These are phyloP conservation scores for Raphanus hybrid DNA, from an alignment of 441 rosid genomes.

Conservation along the genomic window DNA sequence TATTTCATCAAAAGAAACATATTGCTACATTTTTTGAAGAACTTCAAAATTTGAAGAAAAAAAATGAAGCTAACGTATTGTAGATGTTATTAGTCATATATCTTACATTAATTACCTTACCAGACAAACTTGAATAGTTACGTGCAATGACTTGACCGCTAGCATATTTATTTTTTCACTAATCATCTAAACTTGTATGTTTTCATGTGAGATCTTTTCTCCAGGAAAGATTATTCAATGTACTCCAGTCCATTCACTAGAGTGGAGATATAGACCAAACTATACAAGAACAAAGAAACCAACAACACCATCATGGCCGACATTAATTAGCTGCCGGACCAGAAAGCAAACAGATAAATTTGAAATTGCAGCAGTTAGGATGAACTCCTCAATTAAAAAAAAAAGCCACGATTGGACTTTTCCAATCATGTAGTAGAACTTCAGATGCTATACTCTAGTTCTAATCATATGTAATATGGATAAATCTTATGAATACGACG, in stretches of 20 bases:
- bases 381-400: background rate
- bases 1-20: too few relatives aligned
- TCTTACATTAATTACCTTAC: background rate
- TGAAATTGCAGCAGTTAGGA: background rate
- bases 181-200: background rate
- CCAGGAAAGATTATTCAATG: background rate
- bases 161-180: background rate
- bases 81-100: background rate
- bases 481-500: background rate
- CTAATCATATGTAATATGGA: background rate
- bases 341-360: background rate
- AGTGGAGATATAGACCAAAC: background rate
- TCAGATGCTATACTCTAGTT: background rate
- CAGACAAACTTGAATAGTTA: background rate
- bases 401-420: background rate
- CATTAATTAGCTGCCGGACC: background rate
- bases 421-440: background rate
- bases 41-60: too few relatives aligned
- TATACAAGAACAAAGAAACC: background rate
- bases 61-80: too few relatives aligned
- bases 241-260: background rate
- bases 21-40: too few relatives aligned
- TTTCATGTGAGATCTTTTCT: background rate
- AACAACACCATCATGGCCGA: background rate
- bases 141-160: background rate